Evolutionary conservation across 768 basidiomycete species (phyloP), one percentile per base, ranked within the genome.

Genomic region (Phaffia tasmanica): DNA sequence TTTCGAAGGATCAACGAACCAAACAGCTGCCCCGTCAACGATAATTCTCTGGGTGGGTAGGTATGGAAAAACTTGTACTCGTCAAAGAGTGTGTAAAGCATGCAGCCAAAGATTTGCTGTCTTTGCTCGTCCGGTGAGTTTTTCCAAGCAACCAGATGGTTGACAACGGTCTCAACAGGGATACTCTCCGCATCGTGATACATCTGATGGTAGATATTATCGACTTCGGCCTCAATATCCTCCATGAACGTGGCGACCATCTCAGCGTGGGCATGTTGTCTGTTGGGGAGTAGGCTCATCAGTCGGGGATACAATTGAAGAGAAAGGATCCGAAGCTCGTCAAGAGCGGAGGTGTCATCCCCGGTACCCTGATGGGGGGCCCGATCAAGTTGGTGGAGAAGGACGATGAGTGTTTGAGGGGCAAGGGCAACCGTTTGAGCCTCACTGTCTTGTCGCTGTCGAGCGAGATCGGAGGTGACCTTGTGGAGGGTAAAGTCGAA

Each of bases 11-110:
- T 95, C 72, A 99, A 83, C 35, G 91, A 92, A 46, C 95, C 95
- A 70, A 98, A 98, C 32, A 99, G 83, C 73, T 90, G 87, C 57
- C 89, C 95, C 8, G 95, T 98, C 85, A 98, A 91, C 62, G 86
- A 85, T 56, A 98, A 82, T 78, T 98, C 92, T 70, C 92, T 87
- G 49, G 88, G 81, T 29, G 95, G 95, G 77, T 87, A 95, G 50
- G 88, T 87, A 74, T 94, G 90, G 84, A 98, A 95, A 81, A 97
- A 99, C 74, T 92, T 93, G 84, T 95, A 95, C 79, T 99, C 95
- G 83, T 98, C 95, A 78, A 99, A 97, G 54, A 99, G 83, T 81
- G 95, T 94, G 79, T 97, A 93, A 60, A 99, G 86, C 85, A 95
- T 95, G 83, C 92, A 97, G n/a, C 92, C 95, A 75, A 97, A 97